Percentiles rank a stretch among this genome's conserved stretches.
These are phyloP conservation scores for Botrytis fabae DNA, from an alignment of 2,329 filamentous ascomycete species.

Conservation along the genomic window DNA sequence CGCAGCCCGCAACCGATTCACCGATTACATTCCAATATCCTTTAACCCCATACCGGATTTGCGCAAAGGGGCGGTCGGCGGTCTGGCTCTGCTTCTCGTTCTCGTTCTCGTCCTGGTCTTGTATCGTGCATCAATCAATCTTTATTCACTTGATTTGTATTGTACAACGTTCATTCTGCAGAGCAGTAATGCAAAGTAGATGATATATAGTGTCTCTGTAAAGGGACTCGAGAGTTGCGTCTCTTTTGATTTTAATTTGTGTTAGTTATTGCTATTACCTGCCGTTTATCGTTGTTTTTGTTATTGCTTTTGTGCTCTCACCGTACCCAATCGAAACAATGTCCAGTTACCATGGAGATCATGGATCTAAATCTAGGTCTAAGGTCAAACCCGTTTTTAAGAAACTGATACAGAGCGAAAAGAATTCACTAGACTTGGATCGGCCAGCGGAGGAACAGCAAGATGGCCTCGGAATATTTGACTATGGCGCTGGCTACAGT, in stretches of 20 bases:
- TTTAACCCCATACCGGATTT: slow-evolving; percentile 6
- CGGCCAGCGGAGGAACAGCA: slow-evolving; percentile 61
- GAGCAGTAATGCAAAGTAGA: slow-evolving; percentile 28
- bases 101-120: neutral
- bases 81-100: slow-evolving; percentile 2
- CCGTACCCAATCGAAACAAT: slow-evolving; percentile 26
- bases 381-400: slow-evolving; percentile 60
- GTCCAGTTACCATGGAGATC: slow-evolving; percentile 34
- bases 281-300: slow-evolving; percentile 5
- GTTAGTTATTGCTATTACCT: slow-evolving; percentile 1
- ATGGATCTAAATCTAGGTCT: slow-evolving; percentile 33
- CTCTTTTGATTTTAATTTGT: slow-evolving; percentile 15
- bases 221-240: slow-evolving; percentile 13
- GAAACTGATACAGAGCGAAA: slow-evolving; percentile 54
- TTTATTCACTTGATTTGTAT: slow-evolving; percentile 18
- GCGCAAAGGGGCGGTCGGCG: slow-evolving; percentile 17
- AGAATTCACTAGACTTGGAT: slow-evolving; percentile 63
- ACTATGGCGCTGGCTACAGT: slow-evolving; percentile 33
- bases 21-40: slow-evolving; percentile 13
- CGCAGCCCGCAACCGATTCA: neutral
- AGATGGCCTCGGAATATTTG: slow-evolving; percentile 43
- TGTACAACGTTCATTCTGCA: slow-evolving; percentile 21
- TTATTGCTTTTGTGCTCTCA: slow-evolving; percentile 15
- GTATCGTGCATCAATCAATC: slow-evolving; percentile 19
- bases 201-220: slow-evolving; percentile 21